Evolutionary conservation across 2,329 filamentous ascomycete genomes (phyloP), one percentile per base, ranked within the genome.

Genomic region (Cladobotryum mycophilum): DNA sequence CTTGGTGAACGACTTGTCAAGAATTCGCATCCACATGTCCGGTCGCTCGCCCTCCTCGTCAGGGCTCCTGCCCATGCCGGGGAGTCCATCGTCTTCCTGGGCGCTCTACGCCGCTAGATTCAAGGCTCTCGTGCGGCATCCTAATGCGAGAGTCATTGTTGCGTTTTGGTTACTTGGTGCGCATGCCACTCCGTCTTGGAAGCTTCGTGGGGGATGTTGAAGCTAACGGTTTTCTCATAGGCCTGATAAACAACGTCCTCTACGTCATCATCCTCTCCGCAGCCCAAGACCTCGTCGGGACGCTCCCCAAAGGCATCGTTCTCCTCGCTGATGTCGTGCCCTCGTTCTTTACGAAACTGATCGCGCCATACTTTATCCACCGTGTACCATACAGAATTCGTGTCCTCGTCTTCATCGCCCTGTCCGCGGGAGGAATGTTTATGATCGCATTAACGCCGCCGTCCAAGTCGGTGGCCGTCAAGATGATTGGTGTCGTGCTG

Each of bases 251-350:
- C 71, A 97, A 97, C 72, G 89, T 97, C 59, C 86, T 96, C 71
- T 97, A 96, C 70, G 92, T 97, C 50, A 88, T 97, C 67, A 93
- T 97, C 65, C 86, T 99, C 62, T 95, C 90, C 30, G 88, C 93
- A 35, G 93, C 93, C 3, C 87, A 96, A 61, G 93, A 99, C 64
- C 87, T 99, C 55, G 93, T 97, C 60, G 92, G 92, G 35, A 85
- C 88, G 33, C 78, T 96, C 1, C 93, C 93, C 45, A 97, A 97
- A 68, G 89, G 88, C 60, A 80, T 95, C 51, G 92, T 99, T 49
- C 84, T 97, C 49, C 87, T 97, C 55, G 90, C 90, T 66, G 90
- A 96, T 67, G 89, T 97, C 49, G 75, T 95, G 18, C 93, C 93
- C 2, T 90, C 88, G 11, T 95, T 99, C 69, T 67, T 88, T 49